phyloP scores from a whole-genome alignment of 2,329 filamentous ascomycete species.

The Penicillium sp. region DNA sequence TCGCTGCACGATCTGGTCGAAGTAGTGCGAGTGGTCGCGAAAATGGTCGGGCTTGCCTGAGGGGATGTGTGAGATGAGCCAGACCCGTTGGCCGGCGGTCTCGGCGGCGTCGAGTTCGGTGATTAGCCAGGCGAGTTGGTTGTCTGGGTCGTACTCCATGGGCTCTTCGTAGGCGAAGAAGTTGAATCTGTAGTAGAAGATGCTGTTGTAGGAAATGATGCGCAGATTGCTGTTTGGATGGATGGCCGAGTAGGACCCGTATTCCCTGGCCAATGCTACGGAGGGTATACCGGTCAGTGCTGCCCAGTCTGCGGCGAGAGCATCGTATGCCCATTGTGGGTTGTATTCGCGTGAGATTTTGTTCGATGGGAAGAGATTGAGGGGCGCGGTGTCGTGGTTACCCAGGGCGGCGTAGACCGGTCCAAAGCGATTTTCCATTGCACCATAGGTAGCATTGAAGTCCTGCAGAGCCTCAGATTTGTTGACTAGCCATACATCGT shows the following conservation, averaged over 20 bases:
- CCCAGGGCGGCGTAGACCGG: slow-evolving; percentile 55
- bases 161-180: slow-evolving; percentile 54
- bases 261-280: slow-evolving; percentile 36
- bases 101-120: slow-evolving; percentile 55
- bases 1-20: slow-evolving; percentile 54
- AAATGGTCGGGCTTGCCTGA: slow-evolving; percentile 52
- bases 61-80: slow-evolving; percentile 59
- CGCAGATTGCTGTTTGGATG: slow-evolving; percentile 50
- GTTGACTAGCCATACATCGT: slow-evolving; percentile 43
- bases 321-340: slow-evolving; percentile 55
- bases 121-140: slow-evolving; percentile 55
- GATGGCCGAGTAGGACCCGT: slow-evolving; percentile 52
- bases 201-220: slow-evolving; percentile 60
- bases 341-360: slow-evolving; percentile 37
- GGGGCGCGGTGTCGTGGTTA: slow-evolving; percentile 57
- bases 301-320: slow-evolving; percentile 49
- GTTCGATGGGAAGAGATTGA: slow-evolving; percentile 52
- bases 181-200: slow-evolving; percentile 59
- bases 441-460: slow-evolving; percentile 48
- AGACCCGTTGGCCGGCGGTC: slow-evolving; percentile 52
- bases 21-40: slow-evolving; percentile 52
- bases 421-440: slow-evolving; percentile 45
- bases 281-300: slow-evolving; percentile 47
- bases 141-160: slow-evolving; percentile 52
- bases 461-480: slow-evolving; percentile 33